Evolutionary conservation across 2,329 filamentous ascomycete genomes (phyloP).

Genomic region (Lizonia empirigonia): DNA sequence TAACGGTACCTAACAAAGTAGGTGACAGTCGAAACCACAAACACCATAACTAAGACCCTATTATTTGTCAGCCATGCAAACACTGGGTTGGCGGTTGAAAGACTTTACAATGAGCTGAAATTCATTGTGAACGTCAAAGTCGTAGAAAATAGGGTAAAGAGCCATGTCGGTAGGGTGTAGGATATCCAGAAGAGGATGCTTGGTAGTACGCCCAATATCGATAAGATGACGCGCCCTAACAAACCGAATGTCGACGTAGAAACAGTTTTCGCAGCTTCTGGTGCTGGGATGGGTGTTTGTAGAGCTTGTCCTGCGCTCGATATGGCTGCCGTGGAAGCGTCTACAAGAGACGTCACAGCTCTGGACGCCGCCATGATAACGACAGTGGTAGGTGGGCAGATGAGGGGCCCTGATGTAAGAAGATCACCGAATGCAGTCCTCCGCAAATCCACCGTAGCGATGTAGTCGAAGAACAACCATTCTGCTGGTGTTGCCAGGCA

Average conservation of each 20-base stretch:
- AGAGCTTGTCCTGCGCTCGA: slow-evolving; percentile 3
- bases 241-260: slow-evolving; percentile 49
- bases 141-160: slow-evolving; percentile 89
- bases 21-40: slow-evolving; percentile 80
- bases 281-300: background rate
- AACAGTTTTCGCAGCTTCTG: slow-evolving; percentile 24
- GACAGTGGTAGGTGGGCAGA: slow-evolving; percentile 6
- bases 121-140: slow-evolving; percentile 99
- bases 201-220: slow-evolving; percentile 60
- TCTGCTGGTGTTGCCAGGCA: slow-evolving; percentile 24
- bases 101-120: slow-evolving; percentile 83
- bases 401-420: slow-evolving; percentile 3
- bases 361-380: slow-evolving; percentile 35
- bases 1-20: slow-evolving; percentile 97
- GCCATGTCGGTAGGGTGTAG: slow-evolving; percentile 84
- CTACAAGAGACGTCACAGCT: slow-evolving; percentile 27
- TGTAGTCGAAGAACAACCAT: slow-evolving; percentile 25
- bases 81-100: background rate
- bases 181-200: slow-evolving; percentile 75
- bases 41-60: slow-evolving; percentile 68
- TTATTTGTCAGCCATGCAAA: slow-evolving; percentile 31
- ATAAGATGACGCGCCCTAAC: slow-evolving; percentile 56
- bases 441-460: slow-evolving; percentile 2
- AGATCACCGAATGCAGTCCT: slow-evolving; percentile 6
- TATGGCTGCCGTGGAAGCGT: slow-evolving; percentile 29